phyloP scores from a whole-genome alignment of 129 eudicot genomes.

The Tanacetum coccineum region DNA sequence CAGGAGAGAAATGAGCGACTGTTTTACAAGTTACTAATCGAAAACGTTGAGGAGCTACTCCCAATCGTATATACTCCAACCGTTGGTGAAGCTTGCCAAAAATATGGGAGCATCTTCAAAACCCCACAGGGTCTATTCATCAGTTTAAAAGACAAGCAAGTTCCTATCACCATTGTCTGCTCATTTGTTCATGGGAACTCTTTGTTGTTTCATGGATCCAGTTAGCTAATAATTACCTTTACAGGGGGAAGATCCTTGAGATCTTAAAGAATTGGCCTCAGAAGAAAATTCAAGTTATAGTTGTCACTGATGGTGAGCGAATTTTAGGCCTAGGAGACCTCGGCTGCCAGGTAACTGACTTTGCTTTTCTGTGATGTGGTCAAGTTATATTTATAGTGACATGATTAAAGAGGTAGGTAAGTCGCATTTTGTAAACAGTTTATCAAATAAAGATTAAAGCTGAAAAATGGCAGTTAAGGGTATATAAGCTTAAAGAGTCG shows the following conservation, averaged over 20 bases:
- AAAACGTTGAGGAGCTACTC: conserved; percentile 93
- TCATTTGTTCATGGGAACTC: not conserved
- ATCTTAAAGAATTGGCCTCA: conserved; percentile 96
- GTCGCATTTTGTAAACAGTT: conserved; percentile 16
- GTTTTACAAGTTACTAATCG: conserved; percentile 88
- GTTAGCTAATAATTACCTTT: conserved; percentile 19
- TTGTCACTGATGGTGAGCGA: conserved; percentile 96
- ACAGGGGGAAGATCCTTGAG: conserved; percentile 85
- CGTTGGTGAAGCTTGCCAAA: conserved; percentile 98
- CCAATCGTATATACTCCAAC: conserved; percentile 99
- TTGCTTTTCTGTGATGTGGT: not conserved
- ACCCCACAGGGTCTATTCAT: conserved; percentile 95
- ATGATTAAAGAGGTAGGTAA: conserved; percentile 8
- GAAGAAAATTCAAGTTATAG: conserved; percentile 91
- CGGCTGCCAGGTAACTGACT: conserved; percentile 77
- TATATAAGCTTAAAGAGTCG: too few species aligned
- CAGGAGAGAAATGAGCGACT: conserved; percentile 90
- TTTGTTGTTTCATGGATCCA: not conserved
- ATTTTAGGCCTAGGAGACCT: conserved; percentile 98
- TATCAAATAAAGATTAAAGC: too few species aligned
- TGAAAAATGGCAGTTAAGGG: too few species aligned
- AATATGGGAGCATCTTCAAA: conserved; percentile 90
- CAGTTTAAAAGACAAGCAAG: conserved; percentile 91
- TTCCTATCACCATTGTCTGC: conserved; percentile 5
- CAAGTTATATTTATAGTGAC: not conserved